Evolutionary conservation across 345 rosid species (phyloP).

Genomic region (Salix suchowensis): DNA sequence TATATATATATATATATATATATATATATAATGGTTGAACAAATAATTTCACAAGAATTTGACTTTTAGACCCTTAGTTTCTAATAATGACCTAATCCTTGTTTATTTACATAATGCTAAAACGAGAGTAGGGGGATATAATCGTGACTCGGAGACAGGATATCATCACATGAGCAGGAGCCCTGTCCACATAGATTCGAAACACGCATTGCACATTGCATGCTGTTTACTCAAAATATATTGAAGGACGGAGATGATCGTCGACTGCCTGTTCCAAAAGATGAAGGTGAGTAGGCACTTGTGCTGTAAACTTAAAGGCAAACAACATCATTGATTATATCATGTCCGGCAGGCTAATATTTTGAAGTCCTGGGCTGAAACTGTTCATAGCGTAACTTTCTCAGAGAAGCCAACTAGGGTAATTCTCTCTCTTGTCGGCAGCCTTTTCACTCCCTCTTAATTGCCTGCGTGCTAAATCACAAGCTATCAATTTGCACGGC

Average conservation of each 20-base stretch:
- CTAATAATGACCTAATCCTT: neutral
- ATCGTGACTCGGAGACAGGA: neutral
- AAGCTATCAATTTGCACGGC: neutral
- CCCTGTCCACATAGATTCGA: neutral
- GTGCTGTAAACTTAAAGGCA: conserved; percentile 7
- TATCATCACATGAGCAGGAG: neutral
- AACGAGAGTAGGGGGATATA: neutral
- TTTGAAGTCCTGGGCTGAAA: neutral
- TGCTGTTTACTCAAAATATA: neutral
- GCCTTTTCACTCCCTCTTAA: neutral
- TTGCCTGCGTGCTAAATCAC: neutral
- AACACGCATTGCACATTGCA: neutral
- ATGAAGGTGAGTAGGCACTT: neutral
- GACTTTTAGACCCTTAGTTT: too few species aligned
- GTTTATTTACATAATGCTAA: neutral
- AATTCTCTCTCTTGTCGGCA: neutral
- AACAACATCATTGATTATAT: neutral
- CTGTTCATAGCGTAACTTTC: neutral
- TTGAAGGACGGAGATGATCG: neutral
- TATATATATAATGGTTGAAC: neutral
- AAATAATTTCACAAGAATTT: too few species aligned
- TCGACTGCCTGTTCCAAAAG: neutral
- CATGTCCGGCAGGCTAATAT: neutral
- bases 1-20: too few species aligned
- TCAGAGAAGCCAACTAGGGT: neutral